These are phyloP conservation scores for Fusarium sp. DNA, from an alignment of 2,329 filamentous ascomycete genomes.

Conservation along the genomic window DNA sequence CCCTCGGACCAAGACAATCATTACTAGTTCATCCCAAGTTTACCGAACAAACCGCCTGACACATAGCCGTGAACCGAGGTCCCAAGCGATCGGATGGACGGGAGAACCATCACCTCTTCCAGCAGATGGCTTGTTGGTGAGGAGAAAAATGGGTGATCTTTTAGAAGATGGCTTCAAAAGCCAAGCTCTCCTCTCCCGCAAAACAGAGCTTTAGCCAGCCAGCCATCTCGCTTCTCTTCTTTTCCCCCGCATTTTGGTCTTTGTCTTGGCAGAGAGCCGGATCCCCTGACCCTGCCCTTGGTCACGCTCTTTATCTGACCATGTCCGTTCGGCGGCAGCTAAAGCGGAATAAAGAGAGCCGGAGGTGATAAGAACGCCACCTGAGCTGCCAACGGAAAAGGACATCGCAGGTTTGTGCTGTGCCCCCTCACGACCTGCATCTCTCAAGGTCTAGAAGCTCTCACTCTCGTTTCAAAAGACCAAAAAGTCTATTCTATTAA, in stretches of 20 bases:
- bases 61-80: not conserved
- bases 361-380: not conserved
- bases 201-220: not conserved
- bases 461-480: not conserved
- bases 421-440: not conserved
- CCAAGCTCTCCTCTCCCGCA: not conserved
- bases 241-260: not conserved
- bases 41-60: not conserved
- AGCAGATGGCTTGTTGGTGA: not conserved
- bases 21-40: not conserved
- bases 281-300: not conserved
- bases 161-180: constrained; percentile 12
- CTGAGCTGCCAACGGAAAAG: not conserved
- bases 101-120: not conserved
- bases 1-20: not conserved
- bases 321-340: not conserved
- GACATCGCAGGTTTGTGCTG: not conserved
- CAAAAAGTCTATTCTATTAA: not conserved
- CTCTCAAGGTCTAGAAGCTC: not conserved
- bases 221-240: not conserved
- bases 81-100: not conserved
- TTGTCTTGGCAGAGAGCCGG: not conserved
- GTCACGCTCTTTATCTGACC: not conserved
- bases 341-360: not conserved
- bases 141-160: not conserved